Base-by-base conservation (phyloP, 176 grass and related monocot species). In the Avena sativa region DNA sequence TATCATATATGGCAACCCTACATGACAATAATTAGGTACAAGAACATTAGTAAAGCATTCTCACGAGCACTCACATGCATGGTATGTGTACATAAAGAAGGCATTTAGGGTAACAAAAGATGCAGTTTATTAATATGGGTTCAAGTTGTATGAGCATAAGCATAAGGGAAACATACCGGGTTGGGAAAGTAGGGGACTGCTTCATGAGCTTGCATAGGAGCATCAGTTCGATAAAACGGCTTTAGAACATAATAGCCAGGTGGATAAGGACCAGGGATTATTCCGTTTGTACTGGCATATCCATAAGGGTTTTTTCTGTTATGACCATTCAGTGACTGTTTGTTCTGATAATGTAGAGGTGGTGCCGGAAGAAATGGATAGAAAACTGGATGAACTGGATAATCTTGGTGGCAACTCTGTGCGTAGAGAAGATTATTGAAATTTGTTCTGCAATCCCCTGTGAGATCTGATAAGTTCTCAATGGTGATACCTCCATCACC, bases 141-240 rank as follows among this genome's bases (percentile, higher is more conserved):
- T 82, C 34, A 81, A 56, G 30, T 56, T 64, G 12, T 63, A 82
- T 12, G 81, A 46, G 78, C 64, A 93, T 76, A 85, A 83, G 19
- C 20, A 88, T 77, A 23, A 71, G 58, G 59, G 78, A 25, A 86
- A 85, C 84, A 28, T 92, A 95, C 93, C 79, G 74, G 81, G 50
- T 93, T 81, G 6, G 96, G 92, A 71, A 96, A 92, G 90, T 96
- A 96, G 61, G 93, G 90, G 69, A 89, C 92, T 79, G 92, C 94
- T 85, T 92, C 96, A 82, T 72, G 88, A 77, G 75, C 77, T 68
- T 90, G 90, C 20, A 55, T 76, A 78, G 55, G 60, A 81, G 91
- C 93, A 62, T 94, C 92, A 32, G 71, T 68, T 34, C 83, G 86
- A 87, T 89, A 93, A 76, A 91, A 34, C 58, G 88, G 88, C 44